phyloP scores from a whole-genome alignment of 306 rosid species.

The Rosa multiflora region DNA sequence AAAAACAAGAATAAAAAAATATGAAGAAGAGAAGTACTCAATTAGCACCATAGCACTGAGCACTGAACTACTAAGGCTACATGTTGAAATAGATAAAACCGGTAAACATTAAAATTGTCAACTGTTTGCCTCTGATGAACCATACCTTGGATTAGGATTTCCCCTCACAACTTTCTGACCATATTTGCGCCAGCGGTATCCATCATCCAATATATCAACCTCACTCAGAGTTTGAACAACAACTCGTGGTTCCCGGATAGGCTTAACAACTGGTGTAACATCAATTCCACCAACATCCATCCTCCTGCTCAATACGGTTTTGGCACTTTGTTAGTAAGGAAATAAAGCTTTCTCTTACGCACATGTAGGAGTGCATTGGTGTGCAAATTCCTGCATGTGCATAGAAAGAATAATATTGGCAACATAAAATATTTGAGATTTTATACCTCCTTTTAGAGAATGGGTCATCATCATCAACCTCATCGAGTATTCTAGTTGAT shows the following conservation, averaged over 20 bases:
- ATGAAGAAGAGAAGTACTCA: background rate
- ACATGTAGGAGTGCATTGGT: background rate
- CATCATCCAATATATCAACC: conserved; percentile 98
- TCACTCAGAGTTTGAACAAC: conserved; percentile 98
- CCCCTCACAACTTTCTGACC: conserved; percentile 99
- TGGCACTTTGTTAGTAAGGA: conserved; percentile 22
- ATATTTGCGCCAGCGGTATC: conserved; percentile 99
- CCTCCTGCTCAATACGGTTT: conserved; percentile 53
- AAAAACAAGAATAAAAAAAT: background rate
- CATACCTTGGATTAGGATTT: conserved; percentile 96
- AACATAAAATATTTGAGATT: conserved; percentile 16
- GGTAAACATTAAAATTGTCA: background rate
- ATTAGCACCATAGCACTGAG: background rate
- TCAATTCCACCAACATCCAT: conserved; percentile 72
- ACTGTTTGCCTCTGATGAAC: conserved; percentile 21
- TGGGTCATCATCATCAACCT: conserved; percentile 77
- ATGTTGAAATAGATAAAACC: conserved; percentile 18
- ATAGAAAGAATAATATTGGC: background rate
- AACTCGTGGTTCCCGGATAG: conserved; percentile 95
- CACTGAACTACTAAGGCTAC: background rate
- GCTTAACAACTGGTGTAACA: conserved; percentile 76
- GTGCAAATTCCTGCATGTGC: background rate
- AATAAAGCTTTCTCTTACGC: background rate
- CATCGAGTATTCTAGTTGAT: conserved; percentile 55
- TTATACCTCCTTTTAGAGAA: conserved; percentile 83